Base-by-base conservation (phyloP, 139 green algal species). In the Volvox africanus region DNA sequence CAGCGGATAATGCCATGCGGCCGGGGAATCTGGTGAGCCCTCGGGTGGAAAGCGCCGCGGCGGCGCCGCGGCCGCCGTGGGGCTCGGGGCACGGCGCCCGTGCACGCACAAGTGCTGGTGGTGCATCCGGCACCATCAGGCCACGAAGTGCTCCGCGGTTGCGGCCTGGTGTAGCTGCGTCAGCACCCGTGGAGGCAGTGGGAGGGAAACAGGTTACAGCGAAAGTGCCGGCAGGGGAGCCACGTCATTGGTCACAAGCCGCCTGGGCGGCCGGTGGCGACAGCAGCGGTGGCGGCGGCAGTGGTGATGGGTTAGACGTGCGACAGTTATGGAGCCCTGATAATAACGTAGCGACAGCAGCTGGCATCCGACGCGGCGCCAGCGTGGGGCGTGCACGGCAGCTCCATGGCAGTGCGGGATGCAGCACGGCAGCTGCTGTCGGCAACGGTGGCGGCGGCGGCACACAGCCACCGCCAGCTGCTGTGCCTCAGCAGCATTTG, bases 251-350 rank as follows among this genome's bases (percentile, higher is more conserved):
- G 17, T 30, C 71, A 2, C 26, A 30, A 36, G 28, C 71, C 26
- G 71, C 71, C 14, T 79, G 71, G 71, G 20, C 71, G 14, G 26
- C 71, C 22, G 71, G 21, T 30, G 71, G 71, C 32, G 75, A 30
- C 20, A 30, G 21, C 18, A 81, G 32, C 30, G 12, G 75, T 55
- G 75, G 75, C 50, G 30, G 75, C 50, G 75, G 75, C 75, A 24
- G 2, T 30, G 33, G 18, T 30, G 71, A 1, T 5, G 71, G 20
- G 26, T 14, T 32, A 30, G 71, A 79, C 32, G 14, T 79, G 30
- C 32, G 32, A 30, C 75, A 81, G 75, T 35, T 81, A 30, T 81
- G 75, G 75, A 81, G 75, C 33, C 75, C 75, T 17, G 75, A 81
- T 35, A 61, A 20, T 18, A 81, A 81, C 75, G 30, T 81, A 35